Evolutionary conservation across 768 basidiomycete genomes (phyloP).

Genomic region (Mycena vulgaris): DNA sequence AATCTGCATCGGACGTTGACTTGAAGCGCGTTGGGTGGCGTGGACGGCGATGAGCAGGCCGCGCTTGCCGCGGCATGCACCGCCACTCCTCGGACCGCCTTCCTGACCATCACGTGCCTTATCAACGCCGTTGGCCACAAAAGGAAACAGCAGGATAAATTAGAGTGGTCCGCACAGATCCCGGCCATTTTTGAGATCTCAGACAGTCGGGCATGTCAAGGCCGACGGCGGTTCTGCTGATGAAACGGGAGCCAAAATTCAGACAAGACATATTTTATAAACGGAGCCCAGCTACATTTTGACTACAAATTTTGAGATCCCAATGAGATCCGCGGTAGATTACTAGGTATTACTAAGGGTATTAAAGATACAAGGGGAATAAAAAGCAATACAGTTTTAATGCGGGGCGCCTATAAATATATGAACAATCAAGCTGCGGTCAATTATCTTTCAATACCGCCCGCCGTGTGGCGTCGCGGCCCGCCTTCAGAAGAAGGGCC

Average conservation of each 20-base stretch:
- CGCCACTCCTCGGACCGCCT: background rate
- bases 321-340: background rate
- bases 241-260: too few relatives aligned
- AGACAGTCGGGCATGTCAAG: too few relatives aligned
- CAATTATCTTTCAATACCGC: constrained; percentile 64
- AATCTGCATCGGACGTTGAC: constrained; percentile 32
- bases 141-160: background rate
- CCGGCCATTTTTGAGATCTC: too few relatives aligned
- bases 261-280: background rate
- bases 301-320: constrained; percentile 25
- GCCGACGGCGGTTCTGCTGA: too few relatives aligned
- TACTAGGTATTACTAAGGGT: constrained; percentile 10
- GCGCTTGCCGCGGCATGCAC: too few relatives aligned
- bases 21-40: background rate
- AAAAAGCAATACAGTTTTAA: constrained; percentile 21
- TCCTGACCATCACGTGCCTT: background rate
- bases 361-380: constrained; percentile 23
- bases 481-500: constrained; percentile 87
- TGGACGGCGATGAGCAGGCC: too few relatives aligned
- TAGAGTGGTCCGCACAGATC: background rate
- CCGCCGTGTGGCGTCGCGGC: constrained; percentile 88
- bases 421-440: constrained; percentile 3
- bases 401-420: constrained; percentile 11
- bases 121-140: background rate
- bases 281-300: constrained; percentile 12